Percentiles rank a stretch among this genome's conserved stretches.
Conservation (phyloP, 331 rosid species). For the Prunus yedoensis region DNA sequence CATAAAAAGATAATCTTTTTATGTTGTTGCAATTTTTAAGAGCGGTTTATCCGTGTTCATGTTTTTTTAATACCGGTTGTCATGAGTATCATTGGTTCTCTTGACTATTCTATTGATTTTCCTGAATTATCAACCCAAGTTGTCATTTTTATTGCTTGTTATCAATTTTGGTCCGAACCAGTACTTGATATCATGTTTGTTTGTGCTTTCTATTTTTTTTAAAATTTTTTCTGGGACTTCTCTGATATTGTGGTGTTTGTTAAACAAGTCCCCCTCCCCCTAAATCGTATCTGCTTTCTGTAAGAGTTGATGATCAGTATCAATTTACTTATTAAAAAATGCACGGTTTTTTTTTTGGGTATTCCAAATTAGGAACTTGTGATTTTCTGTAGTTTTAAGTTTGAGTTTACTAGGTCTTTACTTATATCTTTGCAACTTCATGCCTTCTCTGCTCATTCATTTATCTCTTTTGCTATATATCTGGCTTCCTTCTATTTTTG, state of each 20-base stretch:
- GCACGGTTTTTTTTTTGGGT: not conserved
- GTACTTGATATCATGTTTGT: too few species aligned
- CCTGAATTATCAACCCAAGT: too few species aligned
- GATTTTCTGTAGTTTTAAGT: not conserved
- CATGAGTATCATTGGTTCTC: too few species aligned
- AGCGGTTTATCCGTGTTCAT: too few species aligned
- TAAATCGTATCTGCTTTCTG: not conserved
- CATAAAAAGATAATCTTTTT: too few species aligned
- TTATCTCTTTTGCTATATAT: not conserved
- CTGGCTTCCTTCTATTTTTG: not conserved
- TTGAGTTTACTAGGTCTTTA: not conserved
- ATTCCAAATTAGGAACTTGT: not conserved
- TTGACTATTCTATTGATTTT: too few species aligned
- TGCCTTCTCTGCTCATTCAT: not conserved
- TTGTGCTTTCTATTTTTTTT: too few species aligned
- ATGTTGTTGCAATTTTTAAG: too few species aligned
- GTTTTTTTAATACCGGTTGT: too few species aligned
- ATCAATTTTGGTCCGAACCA: too few species aligned
- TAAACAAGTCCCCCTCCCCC: not conserved
- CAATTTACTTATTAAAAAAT: not conserved
- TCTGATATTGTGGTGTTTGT: not conserved
- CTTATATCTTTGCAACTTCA: not conserved
- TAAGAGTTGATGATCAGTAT: not conserved
- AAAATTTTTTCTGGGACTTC: too few species aligned
- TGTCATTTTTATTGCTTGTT: too few species aligned